Evolutionary conservation across 1,284 basidiomycete species (phyloP).

Genomic region (Veloboletus limbatus): DNA sequence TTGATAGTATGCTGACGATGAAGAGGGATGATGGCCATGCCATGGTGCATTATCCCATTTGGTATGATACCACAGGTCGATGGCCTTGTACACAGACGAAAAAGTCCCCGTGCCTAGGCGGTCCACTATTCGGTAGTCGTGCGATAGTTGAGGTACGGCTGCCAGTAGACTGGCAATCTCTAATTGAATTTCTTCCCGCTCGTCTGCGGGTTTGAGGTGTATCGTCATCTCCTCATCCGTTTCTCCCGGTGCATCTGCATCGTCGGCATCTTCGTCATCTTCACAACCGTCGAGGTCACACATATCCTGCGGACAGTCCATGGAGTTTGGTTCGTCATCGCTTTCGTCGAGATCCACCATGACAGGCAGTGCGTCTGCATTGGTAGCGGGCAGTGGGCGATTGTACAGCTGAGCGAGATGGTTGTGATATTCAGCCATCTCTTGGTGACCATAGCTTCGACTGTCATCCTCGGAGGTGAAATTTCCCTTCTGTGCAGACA

Average conservation of each 20-base stretch:
- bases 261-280: constrained; percentile 38
- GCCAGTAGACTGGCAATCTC: constrained; percentile 70
- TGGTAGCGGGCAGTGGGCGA: constrained; percentile 21
- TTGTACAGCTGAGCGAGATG: constrained; percentile 44
- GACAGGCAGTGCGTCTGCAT: constrained; percentile 25
- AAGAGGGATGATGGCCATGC: constrained; percentile 62
- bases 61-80: constrained; percentile 74
- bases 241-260: constrained; percentile 35
- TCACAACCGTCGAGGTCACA: constrained; percentile 36
- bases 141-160: constrained; percentile 59
- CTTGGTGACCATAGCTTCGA: constrained; percentile 33
- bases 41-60: constrained; percentile 84
- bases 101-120: constrained; percentile 96
- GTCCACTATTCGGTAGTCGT: constrained; percentile 85
- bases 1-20: constrained; percentile 62
- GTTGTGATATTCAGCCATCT: constrained; percentile 48
- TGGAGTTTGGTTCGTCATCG: constrained; percentile 46
- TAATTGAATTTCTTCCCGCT: constrained; percentile 69
- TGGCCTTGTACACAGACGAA: constrained; percentile 97
- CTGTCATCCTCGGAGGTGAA: constrained; percentile 41
- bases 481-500: constrained; percentile 32
- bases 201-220: constrained; percentile 57
- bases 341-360: constrained; percentile 49
- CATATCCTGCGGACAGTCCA: constrained; percentile 36
- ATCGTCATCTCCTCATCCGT: constrained; percentile 60